Evolutionary conservation across 2,329 filamentous ascomycete species (phyloP), one percentile per base, ranked within the genome.

Genomic region (Xylariales sp.): DNA sequence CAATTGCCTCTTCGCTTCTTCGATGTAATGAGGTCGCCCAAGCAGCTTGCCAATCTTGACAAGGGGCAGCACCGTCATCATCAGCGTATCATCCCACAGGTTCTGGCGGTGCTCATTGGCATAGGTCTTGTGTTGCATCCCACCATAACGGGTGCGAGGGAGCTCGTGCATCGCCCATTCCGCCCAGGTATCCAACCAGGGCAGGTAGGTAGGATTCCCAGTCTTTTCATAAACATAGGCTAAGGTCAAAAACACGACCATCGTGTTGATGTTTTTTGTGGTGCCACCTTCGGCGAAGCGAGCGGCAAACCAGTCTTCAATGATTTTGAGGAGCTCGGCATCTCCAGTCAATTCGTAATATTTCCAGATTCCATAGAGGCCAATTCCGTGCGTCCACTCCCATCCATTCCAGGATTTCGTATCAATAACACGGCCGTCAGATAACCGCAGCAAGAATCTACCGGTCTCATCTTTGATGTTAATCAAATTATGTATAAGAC

Each of bases 41-140:
- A 91, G 71, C 4, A 88, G 66, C 40, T 81, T 72, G 1, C 86
- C 86, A 43, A 89, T 89, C 65, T 90, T 90, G 14, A 84, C 85
- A n/a, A 90, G 69, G 2, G 86, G 86, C 61, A 90, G 65, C 5
- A 88, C 85, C 1, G 84, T 89, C 86, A 91, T 91, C 85, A 91
- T 90, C 30, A 91, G 69, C 5, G 86, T 91, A 56, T 91, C 86
- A 49, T 89, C 86, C 86, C 86, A 91, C 16, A 90, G 69, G 64
- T 90, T 83, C 56, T 87, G 74, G 44, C 80, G 70, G 59, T 91
- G 88, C 46, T 76, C 71, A 3, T 78, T 73, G 21, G 82, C 61
- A 50, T 89, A 89, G 1, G 85, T 90, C 43, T 83, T 76, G 60
- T 86, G 85, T 59, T 88, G 84, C 69, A 88, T 85, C 40, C 82